Conservation (phyloP, 2,329 filamentous ascomycete genomes). For the Pseudogymnoascus sp. region DNA sequence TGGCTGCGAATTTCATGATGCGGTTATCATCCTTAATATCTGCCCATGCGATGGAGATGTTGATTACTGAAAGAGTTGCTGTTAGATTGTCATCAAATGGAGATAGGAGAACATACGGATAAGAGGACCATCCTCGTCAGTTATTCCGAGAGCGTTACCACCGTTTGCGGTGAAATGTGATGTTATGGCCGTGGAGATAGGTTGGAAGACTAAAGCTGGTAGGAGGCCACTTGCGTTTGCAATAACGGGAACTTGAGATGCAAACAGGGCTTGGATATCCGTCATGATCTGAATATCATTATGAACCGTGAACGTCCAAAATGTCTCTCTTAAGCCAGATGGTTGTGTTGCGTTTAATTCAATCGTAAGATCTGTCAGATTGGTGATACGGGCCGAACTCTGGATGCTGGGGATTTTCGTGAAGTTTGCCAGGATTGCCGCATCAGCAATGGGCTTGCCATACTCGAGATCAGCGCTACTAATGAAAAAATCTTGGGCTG, state of each 20-base stretch:
- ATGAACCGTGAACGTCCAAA: conserved; percentile 19
- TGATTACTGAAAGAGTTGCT: neutral
- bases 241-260: conserved; percentile 15
- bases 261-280: conserved; percentile 16
- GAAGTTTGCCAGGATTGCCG: conserved; percentile 19
- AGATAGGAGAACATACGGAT: conserved; percentile 12
- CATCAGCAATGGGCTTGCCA: conserved; percentile 17
- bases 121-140: conserved; percentile 15
- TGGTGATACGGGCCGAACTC: conserved; percentile 15
- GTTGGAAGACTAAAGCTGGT: conserved; percentile 19
- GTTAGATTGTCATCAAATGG: neutral
- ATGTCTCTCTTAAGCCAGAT: conserved; percentile 9
- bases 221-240: conserved; percentile 13
- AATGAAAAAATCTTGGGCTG: conserved; percentile 13
- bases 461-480: conserved; percentile 14
- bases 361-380: conserved; percentile 15
- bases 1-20: neutral
- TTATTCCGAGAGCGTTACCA: conserved; percentile 22
- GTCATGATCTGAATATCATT: conserved; percentile 16
- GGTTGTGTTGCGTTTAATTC: conserved; percentile 5
- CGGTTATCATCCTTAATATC: neutral
- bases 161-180: conserved; percentile 18
- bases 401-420: conserved; percentile 15
- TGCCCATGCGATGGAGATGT: neutral
- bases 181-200: conserved; percentile 18